Base-by-base conservation (phyloP, 352 stramenopile genomes). In the Halophytophthora batemanensis region DNA sequence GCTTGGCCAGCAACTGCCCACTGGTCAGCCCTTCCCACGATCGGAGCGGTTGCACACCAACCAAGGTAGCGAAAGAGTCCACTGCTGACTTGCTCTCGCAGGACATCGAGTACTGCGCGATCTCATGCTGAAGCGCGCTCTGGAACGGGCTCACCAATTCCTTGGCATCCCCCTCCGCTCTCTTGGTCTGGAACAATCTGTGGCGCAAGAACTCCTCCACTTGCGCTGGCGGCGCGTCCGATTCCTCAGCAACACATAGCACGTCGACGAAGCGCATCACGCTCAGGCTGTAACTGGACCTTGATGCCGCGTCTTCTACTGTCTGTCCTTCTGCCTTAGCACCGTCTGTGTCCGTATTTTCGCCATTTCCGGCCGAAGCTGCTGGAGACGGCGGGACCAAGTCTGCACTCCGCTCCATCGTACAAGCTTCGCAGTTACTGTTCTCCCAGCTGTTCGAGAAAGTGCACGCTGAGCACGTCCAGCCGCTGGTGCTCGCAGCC, bases 381-480 rank as follows among this genome's bases (percentile, higher is more conserved):
- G 53, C 13, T 19, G 56, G 43, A 37, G 45, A 3, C 13, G 60
- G 48, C 2, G 71, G 50, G 1, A 69, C 53, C 34, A 85, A 49
- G 49, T 72, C 68, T n/a, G 69, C 49, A 38, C 60, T 66, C 2
- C 77, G 75, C 41, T 84, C 75, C 50, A 59, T 82, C 35, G 59
- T 71, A 51, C 82, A 92, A 21, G 80, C 66, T 14, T 48, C 53
- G 41, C 82, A 92, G 18, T 66, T 70, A 3, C 51, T 45, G 11
- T 72, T 55, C 22, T 38, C 23, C 82, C 82, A 92, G 12, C 45
- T 59, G 44, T 92, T 92, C 10, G 87, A 43, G 18, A 89, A 78
- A 1, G 82, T 92, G 36, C 82, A 92, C 12, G 79, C 67, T 12
- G 59, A 28, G 34, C 82, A 92, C 6, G 69, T 18, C 82, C 82